Evolutionary conservation across 108 stramenopile species (phyloP).

Genomic region (Cyclostephanos invisitatus): DNA sequence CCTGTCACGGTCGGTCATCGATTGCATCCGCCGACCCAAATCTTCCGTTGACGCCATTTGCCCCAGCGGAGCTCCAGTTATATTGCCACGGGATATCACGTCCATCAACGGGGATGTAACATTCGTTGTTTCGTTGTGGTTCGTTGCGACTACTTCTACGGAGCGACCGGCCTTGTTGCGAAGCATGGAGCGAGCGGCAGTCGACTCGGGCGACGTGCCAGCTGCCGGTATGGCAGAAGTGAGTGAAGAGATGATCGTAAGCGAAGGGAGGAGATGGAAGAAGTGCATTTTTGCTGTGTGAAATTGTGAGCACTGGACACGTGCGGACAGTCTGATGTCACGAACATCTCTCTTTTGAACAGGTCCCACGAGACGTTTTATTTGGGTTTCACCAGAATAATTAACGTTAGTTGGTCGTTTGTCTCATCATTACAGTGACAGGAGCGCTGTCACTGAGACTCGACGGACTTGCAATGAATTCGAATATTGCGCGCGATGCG

Average conservation of each 20-base stretch:
- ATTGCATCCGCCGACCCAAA: constrained; percentile 9
- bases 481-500: neutral
- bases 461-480: neutral
- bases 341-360: neutral
- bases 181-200: neutral
- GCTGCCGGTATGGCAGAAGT: neutral
- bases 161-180: neutral
- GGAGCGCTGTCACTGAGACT: neutral
- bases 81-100: neutral
- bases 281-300: neutral
- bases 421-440: neutral
- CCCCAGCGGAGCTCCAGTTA: neutral
- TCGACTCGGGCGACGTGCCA: neutral
- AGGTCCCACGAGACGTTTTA: neutral
- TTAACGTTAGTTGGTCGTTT: neutral
- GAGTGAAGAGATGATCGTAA: neutral
- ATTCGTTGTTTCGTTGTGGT: neutral
- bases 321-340: neutral
- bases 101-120: neutral
- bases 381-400: neutral
- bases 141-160: neutral
- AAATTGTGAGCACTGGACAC: neutral
- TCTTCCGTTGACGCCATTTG: constrained; percentile 20
- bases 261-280: neutral
- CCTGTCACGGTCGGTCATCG: constrained; percentile 21